Base-by-base conservation (phyloP, 2,329 filamentous ascomycete genomes). In the Remersonia thermophila region DNA sequence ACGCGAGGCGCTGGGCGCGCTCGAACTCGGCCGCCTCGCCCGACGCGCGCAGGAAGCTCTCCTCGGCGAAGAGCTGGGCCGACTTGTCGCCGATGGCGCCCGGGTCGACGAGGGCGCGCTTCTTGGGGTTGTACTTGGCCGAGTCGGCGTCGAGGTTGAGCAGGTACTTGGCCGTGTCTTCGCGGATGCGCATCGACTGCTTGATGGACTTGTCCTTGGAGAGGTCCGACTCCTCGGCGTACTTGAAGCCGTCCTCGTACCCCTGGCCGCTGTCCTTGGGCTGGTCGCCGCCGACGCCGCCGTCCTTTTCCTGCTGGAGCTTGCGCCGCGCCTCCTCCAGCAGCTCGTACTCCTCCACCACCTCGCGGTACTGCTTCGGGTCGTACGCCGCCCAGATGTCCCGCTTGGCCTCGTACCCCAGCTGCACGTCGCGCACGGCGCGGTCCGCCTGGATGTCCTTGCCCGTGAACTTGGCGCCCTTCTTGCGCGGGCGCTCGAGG, bases 341-440 rank as follows among this genome's bases (percentile, higher is more conserved):
- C 54, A 89, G 75, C 44, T 91, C 80, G 58, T 83, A 94, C 49
- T 94, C 84, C 34, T 93, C 78, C 28, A 96, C 77, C n/a, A 96
- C 83, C 42, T 74, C 69, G 41, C 75, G 71, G 56, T 94, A 96
- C 57, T 96, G 83, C 46, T 73, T 76, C 1, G 86, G 67, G 56
- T 96, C 87, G 59, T 93, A 98, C n/a, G 89, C 89, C 55, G 95
- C 95, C 89, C 91, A 98, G 30, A 89, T 76, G 63, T 98, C 91
- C 48, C 91, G 73, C 65, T 98, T 98, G 15, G 91, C 91, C 58
- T 98, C 93, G 84, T 89, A 98, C 3, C 87, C 84, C 32, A 96
- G 63, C 31, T 83, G 76, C 12, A 96, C 79, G 37, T 93, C 79
- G 54, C 94, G 81, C 10, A 94, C 66, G 8, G 81, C 63, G 53